Percentiles rank a stretch among this genome's conserved stretches.
These are phyloP conservation scores for Sanghuangporus weigelae DNA, from an alignment of 1,284 basidiomycete species.

Conservation along the genomic window DNA sequence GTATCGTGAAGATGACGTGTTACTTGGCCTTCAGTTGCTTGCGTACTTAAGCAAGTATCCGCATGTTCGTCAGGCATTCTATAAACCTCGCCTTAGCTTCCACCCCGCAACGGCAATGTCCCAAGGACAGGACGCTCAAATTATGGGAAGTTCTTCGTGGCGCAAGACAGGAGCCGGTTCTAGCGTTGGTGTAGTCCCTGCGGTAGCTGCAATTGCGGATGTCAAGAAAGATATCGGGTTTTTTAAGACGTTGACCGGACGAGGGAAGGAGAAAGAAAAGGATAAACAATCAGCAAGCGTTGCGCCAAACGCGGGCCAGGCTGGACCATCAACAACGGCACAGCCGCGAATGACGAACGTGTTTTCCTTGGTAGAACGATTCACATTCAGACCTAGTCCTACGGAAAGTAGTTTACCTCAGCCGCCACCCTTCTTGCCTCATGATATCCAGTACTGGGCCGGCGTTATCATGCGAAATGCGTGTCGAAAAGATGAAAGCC, in stretches of 20 bases:
- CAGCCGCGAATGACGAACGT: slow-evolving; percentile 68
- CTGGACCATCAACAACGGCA: slow-evolving; percentile 15
- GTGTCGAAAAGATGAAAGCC: slow-evolving; percentile 91
- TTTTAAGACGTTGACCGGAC: slow-evolving; percentile 33
- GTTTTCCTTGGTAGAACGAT: slow-evolving; percentile 93
- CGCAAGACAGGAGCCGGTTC: slow-evolving; percentile 11
- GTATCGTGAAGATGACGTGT: slow-evolving; percentile 93
- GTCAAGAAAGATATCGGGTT: slow-evolving; percentile 24
- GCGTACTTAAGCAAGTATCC: slow-evolving; percentile 98
- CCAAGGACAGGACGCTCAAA: slow-evolving; percentile 6
- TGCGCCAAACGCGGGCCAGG: slow-evolving; percentile 19
- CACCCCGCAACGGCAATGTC: slow-evolving; percentile 57
- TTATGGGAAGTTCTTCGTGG: not conserved
- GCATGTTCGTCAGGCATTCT: slow-evolving; percentile 95
- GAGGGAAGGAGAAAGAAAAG: slow-evolving; percentile 38
- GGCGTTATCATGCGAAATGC: slow-evolving; percentile 99
- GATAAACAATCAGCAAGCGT: slow-evolving; percentile 12
- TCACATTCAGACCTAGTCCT: slow-evolving; percentile 88
- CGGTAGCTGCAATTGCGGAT: not conserved
- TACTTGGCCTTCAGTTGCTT: slow-evolving; percentile 86
- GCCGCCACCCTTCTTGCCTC: slow-evolving; percentile 69
- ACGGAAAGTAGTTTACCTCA: slow-evolving; percentile 70
- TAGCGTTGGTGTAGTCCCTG: slow-evolving; percentile 5
- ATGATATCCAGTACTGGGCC: slow-evolving; percentile 98
- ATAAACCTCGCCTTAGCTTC: slow-evolving; percentile 72